These are phyloP conservation scores for Yamadazyma friedrichii DNA, from an alignment of 1,139 yeast genomes.

Conservation along the genomic window DNA sequence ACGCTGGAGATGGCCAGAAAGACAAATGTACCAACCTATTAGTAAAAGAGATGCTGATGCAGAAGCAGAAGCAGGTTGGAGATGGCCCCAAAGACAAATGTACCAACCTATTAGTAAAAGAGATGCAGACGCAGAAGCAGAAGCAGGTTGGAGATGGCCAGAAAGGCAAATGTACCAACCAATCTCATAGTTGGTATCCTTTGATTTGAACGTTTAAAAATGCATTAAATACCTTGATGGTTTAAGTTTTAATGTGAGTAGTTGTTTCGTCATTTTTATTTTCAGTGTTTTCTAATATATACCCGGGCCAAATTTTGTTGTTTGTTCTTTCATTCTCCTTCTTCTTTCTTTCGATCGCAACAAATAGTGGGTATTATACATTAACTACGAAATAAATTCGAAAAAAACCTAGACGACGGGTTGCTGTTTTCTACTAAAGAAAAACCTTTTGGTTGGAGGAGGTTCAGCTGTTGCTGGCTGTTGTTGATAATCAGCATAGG, in stretches of 20 bases:
- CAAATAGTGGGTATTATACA: not conserved
- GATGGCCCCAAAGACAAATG: conserved; percentile 10
- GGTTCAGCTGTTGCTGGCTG: conserved; percentile 3
- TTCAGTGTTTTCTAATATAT: conserved; percentile 3
- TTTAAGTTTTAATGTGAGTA: not conserved
- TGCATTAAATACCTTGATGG: not conserved
- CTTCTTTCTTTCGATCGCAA: not conserved
- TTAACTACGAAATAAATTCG: not conserved
- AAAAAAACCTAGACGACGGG: too few relatives aligned
- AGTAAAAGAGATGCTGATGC: conserved; percentile 10
- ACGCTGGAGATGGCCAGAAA: conserved; percentile 8
- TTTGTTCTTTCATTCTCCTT: not conserved
- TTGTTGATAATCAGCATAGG: not conserved
- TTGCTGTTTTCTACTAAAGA: conserved; percentile 7
- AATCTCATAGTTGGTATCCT: conserved; percentile 4
- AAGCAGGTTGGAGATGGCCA: conserved; percentile 9
- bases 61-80: conserved; percentile 4
- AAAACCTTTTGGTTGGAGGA: conserved; percentile 7
- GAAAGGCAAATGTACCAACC: conserved; percentile 13
- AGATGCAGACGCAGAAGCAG: conserved; percentile 7
- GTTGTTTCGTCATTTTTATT: conserved; percentile 2
- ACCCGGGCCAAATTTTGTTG: not conserved
- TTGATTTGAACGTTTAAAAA: too few relatives aligned
- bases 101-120: conserved; percentile 14
- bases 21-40: conserved; percentile 14